Base-by-base conservation (phyloP, 257 asterid genomes). In the Solanum medicagineum region DNA sequence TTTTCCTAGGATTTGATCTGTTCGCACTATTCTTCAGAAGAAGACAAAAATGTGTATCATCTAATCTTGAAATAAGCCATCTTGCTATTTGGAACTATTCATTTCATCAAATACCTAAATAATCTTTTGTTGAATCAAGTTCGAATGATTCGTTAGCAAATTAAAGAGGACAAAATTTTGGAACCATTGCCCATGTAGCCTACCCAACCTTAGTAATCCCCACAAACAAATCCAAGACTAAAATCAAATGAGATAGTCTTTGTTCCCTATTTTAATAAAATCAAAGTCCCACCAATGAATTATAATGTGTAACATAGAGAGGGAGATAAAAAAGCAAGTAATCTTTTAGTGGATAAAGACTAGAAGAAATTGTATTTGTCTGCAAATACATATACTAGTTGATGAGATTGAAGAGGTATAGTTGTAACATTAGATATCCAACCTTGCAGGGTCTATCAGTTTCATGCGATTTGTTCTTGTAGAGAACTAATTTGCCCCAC, bases 191-290 rank as follows among this genome's bases (percentile, higher is more conserved):
- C 66, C 49, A 57, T 17, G 51, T 62, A 83, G 53, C 54, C 85
- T 77, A 84, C 26, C 42, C 85, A 81, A 80, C 26, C 36, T 68
- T 83, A 40, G 84, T 63, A 65, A 49, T 47, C 36, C 24, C 80
- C 51, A 9, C 9, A 54, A 26, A 60, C 55, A 81, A 57, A 83
- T 87, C 90, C 88, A 85, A 87, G 69, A 85, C 86, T 82, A 85
- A 87, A 79, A 87, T 89, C 89, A 83, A 66, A 40, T 56, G 29
- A 74, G 93, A 89, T 90, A 80, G 83, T 80, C 85, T 91, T 56
- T 86, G 93, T 85, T 85, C 92, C 93, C 92, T 90, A 87, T 87
- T 89, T 85, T 59, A 84, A 62, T 80, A 80, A 86, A 81, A 88
- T 86, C 86, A n/a, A 86, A 83, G 79, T 51, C 20, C 93, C 90